A percentile compares a stretch with the other conserved stretches of the same genome.
Evolutionary conservation across 2,329 filamentous ascomycete genomes (phyloP).

Genomic region (Geosmithia putterillii): DNA sequence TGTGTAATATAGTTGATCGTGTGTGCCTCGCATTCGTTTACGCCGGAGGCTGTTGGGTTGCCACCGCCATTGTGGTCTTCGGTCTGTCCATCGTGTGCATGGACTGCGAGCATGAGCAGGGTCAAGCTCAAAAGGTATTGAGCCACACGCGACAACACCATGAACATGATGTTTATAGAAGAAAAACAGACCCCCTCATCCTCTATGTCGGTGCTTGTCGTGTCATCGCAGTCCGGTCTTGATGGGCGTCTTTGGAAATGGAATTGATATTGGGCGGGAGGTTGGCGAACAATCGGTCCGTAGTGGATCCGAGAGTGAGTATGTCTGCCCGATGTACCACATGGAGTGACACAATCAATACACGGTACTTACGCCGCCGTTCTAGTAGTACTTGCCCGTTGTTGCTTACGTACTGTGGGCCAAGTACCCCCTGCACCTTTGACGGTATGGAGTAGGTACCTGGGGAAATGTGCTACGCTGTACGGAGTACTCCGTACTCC

Average conservation of each 20-base stretch:
- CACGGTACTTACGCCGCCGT: not conserved
- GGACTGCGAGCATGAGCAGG: not conserved
- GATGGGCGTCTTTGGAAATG: not conserved
- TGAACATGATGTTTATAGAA: not conserved
- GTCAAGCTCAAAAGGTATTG: not conserved
- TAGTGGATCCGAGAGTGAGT: not conserved
- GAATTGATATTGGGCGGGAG: not conserved
- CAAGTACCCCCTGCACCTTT: not conserved
- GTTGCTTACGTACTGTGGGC: too few relatives aligned
- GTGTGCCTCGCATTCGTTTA: constrained; percentile 35
- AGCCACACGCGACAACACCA: not conserved
- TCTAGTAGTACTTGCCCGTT: not conserved
- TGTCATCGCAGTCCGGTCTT: not conserved
- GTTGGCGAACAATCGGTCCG: not conserved
- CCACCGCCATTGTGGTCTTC: not conserved
- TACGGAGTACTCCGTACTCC: too few relatives aligned
- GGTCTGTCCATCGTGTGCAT: not conserved
- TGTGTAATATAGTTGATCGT: constrained; percentile 78
- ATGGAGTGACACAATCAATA: too few relatives aligned
- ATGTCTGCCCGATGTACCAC: not conserved
- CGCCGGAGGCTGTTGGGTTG: not conserved
- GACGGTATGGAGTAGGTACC: too few relatives aligned
- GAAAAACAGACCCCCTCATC: not conserved
- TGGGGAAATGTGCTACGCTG: too few relatives aligned
- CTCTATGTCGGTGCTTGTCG: not conserved